phyloP scores from a whole-genome alignment of 768 basidiomycete genomes.

The Gelatoporia subvermispora region DNA sequence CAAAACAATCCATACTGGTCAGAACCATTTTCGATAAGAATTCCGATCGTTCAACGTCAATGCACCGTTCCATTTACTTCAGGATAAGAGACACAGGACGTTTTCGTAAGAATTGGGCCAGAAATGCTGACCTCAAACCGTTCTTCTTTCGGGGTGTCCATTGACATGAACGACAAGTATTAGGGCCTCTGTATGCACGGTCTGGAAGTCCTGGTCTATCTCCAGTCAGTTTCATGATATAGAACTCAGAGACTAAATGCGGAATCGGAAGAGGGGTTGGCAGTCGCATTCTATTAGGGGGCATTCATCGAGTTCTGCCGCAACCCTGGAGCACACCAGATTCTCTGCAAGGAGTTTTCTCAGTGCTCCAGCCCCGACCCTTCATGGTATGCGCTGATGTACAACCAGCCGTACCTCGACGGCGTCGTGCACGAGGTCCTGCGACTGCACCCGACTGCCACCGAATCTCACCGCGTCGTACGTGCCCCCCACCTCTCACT shows the following conservation, averaged over 20 bases:
- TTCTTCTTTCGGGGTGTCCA: too few species aligned
- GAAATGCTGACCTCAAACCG: too few species aligned
- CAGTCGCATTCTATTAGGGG: slow-evolving; percentile 37
- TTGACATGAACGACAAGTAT: too few species aligned
- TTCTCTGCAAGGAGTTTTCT: slow-evolving; percentile 44
- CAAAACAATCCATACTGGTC: too few species aligned
- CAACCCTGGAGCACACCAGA: slow-evolving; percentile 39
- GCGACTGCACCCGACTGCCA: slow-evolving; percentile 38
- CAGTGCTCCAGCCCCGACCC: slow-evolving; percentile 40
- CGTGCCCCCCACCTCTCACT: slow-evolving; percentile 9
- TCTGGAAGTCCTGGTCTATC: too few species aligned
- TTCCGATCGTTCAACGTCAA: too few species aligned
- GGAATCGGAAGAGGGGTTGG: too few species aligned
- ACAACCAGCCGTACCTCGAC: slow-evolving; percentile 50
- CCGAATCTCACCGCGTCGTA: slow-evolving; percentile 34
- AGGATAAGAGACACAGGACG: too few species aligned
- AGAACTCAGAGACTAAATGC: background rate
- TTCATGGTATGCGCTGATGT: slow-evolving; percentile 48
- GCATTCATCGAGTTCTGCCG: slow-evolving; percentile 51
- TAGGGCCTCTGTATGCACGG: too few species aligned
- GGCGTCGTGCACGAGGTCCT: slow-evolving; percentile 43
- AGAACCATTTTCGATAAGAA: too few species aligned
- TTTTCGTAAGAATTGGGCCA: too few species aligned
- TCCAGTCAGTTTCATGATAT: slow-evolving; percentile 16
- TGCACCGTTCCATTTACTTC: too few species aligned